Conservation (phyloP, 768 basidiomycete species). For the Leucosporidium yakuticum region DNA sequence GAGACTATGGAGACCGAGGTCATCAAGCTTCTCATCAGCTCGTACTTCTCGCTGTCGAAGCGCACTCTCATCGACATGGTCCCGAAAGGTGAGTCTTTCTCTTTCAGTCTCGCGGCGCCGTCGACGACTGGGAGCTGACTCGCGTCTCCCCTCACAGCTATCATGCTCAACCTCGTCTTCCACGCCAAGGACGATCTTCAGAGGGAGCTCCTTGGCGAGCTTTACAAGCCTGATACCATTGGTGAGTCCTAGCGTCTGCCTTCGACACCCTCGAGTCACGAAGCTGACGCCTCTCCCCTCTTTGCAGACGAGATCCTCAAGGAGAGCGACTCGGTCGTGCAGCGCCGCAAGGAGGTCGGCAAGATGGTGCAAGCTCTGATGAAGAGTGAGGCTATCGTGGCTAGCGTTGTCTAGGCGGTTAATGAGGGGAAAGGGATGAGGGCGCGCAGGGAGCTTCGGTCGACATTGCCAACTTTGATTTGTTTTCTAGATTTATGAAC, state of each 20-base stretch:
- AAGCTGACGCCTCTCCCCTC: too few relatives aligned
- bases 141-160: constrained; percentile 21
- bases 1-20: constrained; percentile 99
- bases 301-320: constrained; percentile 74
- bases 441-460: too few relatives aligned
- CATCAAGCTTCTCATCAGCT: constrained; percentile 95
- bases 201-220: constrained; percentile 83
- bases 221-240: constrained; percentile 94
- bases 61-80: constrained; percentile 99
- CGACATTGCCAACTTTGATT: too few relatives aligned
- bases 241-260: too few relatives aligned
- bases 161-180: constrained; percentile 67
- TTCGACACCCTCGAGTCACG: neutral
- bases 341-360: constrained; percentile 85
- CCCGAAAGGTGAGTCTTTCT: constrained; percentile 59
- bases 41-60: constrained; percentile 49
- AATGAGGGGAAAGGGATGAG: too few relatives aligned
- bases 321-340: constrained; percentile 71
- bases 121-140: neutral
- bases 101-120: constrained; percentile 56
- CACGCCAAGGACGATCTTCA: constrained; percentile 92
- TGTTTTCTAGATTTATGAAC: too few relatives aligned
- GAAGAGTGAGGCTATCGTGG: constrained; percentile 87
- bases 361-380: constrained; percentile 89
- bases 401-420: constrained; percentile 9